Base-by-base conservation (phyloP, 805 yeast genomes). In the Kluyveromyces aestuarii region DNA sequence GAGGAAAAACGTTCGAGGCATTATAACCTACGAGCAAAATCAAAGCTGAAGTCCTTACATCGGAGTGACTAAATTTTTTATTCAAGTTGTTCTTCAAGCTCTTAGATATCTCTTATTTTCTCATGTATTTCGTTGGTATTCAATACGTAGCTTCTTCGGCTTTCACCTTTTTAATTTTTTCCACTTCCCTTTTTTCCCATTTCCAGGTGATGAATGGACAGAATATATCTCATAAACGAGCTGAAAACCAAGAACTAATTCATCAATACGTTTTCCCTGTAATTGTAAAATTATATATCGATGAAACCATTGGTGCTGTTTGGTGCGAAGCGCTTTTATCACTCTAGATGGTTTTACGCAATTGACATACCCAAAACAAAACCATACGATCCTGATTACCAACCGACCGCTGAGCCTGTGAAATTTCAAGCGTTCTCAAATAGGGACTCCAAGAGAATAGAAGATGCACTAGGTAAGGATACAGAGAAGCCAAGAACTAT, bases 331-430 rank as follows among this genome's bases (percentile, higher is more conserved):
- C 19, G 16, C 61, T 43, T 19, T 17, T 43, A 21, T 21, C 36
- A 37, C 5, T 14, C 39, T 57, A 58, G 73, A 52, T 89, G 97
- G 97, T 88, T 79, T 61, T 84, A 87, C 57, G 91, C 96, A 2
- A 81, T 88, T 0, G 96, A 87, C 60, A 64, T 80, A 7, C 95
- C 96, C 1, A 62, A 71, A 11, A 66, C 77, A 8, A 85, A 84
- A 64, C 96, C 96, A 1, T 69, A 62, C 19, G 77, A 81, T 65
- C 73, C 72, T 52, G 61, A 73, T 17, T 86, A 84, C 60, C 65
- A 58, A 35, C 79, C 80, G 38, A 63, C 66, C 0, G 69, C 71
- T 40, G 64, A 70, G 2, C 80, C 96, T 0, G 62, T 69, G 47
- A 79, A 79, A 56, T 91, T 84, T 60, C 65, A 79, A 14, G 82